Base-by-base conservation (phyloP, 148 eudicot species). In the Heliosperma pusillum region DNA sequence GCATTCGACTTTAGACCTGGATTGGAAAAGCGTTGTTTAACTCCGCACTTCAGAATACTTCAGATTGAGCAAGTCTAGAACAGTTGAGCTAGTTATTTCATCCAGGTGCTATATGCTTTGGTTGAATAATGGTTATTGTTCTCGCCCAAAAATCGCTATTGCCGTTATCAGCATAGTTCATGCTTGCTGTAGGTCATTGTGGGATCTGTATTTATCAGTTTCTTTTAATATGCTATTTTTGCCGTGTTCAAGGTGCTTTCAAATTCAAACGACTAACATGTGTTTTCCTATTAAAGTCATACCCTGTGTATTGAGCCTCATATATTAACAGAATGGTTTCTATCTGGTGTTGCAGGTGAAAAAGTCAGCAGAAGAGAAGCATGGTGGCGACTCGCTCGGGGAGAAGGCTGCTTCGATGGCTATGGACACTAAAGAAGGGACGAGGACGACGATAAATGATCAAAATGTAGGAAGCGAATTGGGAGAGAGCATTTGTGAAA, bases 271-370 rank as follows among this genome's bases (percentile, higher is more conserved):
- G 36, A 25, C 7, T 62, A 36, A 20, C 22, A 17, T 25, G 5
- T 9, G 26, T 33, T 36, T 36, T 36, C 42, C 42, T 9, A 50
- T 30, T 59, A 10, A 50, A 55, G 21, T 29, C 26, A 16, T 57
- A 15, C 69, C 45, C 40, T 63, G 66, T 25, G 74, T 57, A 5
- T 63, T 15, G 62, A 59, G 47, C 75, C 50, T 75, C n/a, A 26
- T 73, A 40, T 36, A 36, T 50, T 50, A 16, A 50, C 55, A 50
- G 19, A 16, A 45, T 52, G 63, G 66, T 19, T 65, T 77, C 72
- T 73, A 20, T 78, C 58, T 33, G 29, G 45, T 81, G 76, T 73
- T 83, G 77, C 93, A 94, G 96, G 52, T 81, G 45, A 94, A 91
- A 83, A 88, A 74, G 84, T 69, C 66, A 68, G 67, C 74, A 44